phyloP scores from a whole-genome alignment of 805 yeast species.

The Metschnikowia hibisci region DNA sequence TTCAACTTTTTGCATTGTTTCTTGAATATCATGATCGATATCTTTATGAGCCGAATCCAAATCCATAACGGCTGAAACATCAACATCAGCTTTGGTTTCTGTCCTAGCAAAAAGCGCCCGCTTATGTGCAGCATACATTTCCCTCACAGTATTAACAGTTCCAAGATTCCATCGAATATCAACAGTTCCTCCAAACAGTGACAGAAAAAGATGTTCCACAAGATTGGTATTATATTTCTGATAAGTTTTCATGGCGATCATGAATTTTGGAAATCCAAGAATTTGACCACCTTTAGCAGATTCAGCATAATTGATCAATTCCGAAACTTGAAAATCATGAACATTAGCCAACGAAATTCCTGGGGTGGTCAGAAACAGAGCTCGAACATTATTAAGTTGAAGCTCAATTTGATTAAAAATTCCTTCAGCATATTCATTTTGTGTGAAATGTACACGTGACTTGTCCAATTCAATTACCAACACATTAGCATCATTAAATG shows the following conservation, averaged over 20 bases:
- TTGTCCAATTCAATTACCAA: constrained; percentile 58
- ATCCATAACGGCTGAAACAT: constrained; percentile 26
- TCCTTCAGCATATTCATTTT: constrained; percentile 41
- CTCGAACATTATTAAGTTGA: constrained; percentile 56
- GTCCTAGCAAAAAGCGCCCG: constrained; percentile 63
- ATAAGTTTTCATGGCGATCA: constrained; percentile 70
- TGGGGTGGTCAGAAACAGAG: constrained; percentile 61
- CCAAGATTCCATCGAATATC: constrained; percentile 94
- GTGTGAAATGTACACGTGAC: constrained; percentile 49
- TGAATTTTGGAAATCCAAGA: constrained; percentile 72
- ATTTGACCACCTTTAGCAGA: constrained; percentile 76
- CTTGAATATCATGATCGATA: constrained; percentile 36
- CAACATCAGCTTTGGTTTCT: constrained; percentile 8
- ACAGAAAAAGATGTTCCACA: constrained; percentile 64
- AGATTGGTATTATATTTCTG: constrained; percentile 49
- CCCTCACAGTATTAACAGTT: constrained; percentile 81
- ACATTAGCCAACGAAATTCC: constrained; percentile 50
- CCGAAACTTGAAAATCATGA: constrained; percentile 44
- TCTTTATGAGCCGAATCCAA: constrained; percentile 10
- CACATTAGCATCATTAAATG: constrained; percentile 74
- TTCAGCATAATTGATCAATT: constrained; percentile 52
- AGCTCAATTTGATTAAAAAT: constrained; percentile 58
- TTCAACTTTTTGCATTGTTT: constrained; percentile 34
- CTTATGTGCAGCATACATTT: constrained; percentile 87
- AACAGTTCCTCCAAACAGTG: constrained; percentile 84